Base-by-base conservation (phyloP, 2,329 filamentous ascomycete genomes). In the Arachnopeziza araneosa region DNA sequence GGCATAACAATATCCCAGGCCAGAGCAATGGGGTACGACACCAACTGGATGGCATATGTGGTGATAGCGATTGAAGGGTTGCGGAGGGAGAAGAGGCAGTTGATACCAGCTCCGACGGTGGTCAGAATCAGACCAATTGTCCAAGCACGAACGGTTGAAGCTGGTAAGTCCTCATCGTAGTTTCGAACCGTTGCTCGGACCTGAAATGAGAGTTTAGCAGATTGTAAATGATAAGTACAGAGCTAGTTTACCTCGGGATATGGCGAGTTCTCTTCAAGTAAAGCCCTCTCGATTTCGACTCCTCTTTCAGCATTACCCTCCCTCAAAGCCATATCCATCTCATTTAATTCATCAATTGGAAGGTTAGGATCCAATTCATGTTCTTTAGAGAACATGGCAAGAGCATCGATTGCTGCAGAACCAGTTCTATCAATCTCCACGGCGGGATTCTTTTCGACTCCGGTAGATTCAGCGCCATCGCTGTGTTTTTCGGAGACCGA, bases 121-220 rank as follows among this genome's bases (percentile, higher is more conserved):
- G 64, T 61, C 21, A 87, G 66, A 1, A 61, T 44, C 30, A 68
- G 66, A 2, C 85, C 85, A 61, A 88, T 86, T 1, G 77, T 78
- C 85, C 85, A 88, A 21, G 84, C 85, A 50, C 85, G 79, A 30
- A 87, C 75, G 0, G 86, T 89, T 70, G 86, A 88, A 74, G 83
- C 86, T 0, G 85, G 86, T 24, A 87, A 69, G 53, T 85, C 81
- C 66, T 88, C 82, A 69, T 88, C 86, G 64, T 81, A 84, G 69
- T 87, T 87, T 55, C 77, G 78, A 1, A 88, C 85, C 1, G 85
- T 84, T 26, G 85, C 84, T 12, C 63, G 60, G 14, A 58, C 62
- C 60, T 58, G 83, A 36, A 49, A 21, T 50, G 24, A 32, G 32
- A 19, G 32, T 52, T 49, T 1, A 24, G n/a, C 14, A 49, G n/a